These are phyloP conservation scores for Cymbopogon citratus DNA, from an alignment of 176 grass and related monocot species.

Conservation along the genomic window DNA sequence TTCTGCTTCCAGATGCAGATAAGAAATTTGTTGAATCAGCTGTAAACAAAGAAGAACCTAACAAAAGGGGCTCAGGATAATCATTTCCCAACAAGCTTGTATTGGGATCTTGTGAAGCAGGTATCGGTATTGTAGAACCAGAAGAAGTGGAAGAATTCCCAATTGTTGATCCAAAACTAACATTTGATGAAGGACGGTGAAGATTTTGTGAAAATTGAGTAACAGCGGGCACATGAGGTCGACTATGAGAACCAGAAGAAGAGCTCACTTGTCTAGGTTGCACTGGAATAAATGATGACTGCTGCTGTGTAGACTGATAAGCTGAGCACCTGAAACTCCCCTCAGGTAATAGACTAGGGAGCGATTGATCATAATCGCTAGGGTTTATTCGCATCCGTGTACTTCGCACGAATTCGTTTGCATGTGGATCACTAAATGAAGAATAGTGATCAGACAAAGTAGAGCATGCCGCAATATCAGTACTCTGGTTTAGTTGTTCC, in stretches of 20 bases:
- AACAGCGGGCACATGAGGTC: conserved; percentile 35
- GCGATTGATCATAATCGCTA: conserved; percentile 36
- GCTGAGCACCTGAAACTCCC: conserved; percentile 28
- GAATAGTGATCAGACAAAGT: conserved; percentile 30
- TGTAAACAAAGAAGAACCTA: conserved; percentile 35
- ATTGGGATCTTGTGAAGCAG: conserved; percentile 33
- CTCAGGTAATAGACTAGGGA: conserved; percentile 34
- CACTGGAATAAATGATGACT: conserved; percentile 42
- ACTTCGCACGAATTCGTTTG: conserved; percentile 29
- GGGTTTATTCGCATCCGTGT: conserved; percentile 44
- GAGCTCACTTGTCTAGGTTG: conserved; percentile 34
- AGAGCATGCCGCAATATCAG: conserved; percentile 1
- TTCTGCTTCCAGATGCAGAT: conserved; percentile 36
- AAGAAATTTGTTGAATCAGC: conserved; percentile 37
- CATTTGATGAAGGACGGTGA: conserved; percentile 16
- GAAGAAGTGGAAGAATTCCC: conserved; percentile 30
- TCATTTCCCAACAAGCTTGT: conserved; percentile 19
- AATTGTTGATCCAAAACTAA: conserved; percentile 28
- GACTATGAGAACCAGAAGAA: conserved; percentile 25
- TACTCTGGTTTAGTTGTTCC: conserved; percentile 30
- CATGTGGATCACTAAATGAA: conserved; percentile 25
- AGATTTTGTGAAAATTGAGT: conserved; percentile 47
- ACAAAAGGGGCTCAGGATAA: conserved; percentile 31
- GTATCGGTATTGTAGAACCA: not conserved
- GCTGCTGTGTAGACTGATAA: conserved; percentile 18